A percentile compares a stretch with the other conserved stretches of the same genome.
Conservation (phyloP, 305 asterid species). For the Fraxinus greggii region DNA sequence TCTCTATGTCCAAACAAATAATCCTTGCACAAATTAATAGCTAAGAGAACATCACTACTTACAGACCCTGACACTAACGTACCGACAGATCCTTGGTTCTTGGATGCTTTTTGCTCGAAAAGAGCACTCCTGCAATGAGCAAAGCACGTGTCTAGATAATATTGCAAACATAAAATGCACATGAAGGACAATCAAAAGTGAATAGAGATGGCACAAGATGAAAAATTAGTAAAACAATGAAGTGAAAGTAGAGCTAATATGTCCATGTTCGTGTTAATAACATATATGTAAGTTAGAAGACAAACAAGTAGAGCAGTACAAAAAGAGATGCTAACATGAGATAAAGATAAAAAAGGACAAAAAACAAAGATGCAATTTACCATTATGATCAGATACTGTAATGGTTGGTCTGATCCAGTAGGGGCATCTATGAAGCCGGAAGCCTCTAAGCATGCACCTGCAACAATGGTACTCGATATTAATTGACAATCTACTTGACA, state of each 20-base stretch:
- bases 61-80: conserved; percentile 32
- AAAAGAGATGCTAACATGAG: not conserved
- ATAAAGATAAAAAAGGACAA: not conserved
- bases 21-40: conserved; percentile 10
- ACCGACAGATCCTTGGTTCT: conserved; percentile 97
- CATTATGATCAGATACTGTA: conserved; percentile 87
- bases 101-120: conserved; percentile 91
- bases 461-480: conserved; percentile 22
- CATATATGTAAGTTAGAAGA: not conserved
- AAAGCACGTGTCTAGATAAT: not conserved
- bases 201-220: not conserved
- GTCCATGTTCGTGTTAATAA: not conserved
- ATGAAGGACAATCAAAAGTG: conserved; percentile 3
- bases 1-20: not conserved
- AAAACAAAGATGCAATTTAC: conserved; percentile 33
- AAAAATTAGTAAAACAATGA: not conserved
- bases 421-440: conserved; percentile 96
- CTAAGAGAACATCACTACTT: conserved; percentile 1
- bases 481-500: not conserved
- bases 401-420: conserved; percentile 95
- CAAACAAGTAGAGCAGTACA: not conserved
- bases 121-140: conserved; percentile 70
- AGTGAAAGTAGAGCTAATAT: not conserved
- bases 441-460: conserved; percentile 99
- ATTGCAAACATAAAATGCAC: not conserved